phyloP scores from a whole-genome alignment of 352 stramenopile genomes.

The Globisporangium spiculum region DNA sequence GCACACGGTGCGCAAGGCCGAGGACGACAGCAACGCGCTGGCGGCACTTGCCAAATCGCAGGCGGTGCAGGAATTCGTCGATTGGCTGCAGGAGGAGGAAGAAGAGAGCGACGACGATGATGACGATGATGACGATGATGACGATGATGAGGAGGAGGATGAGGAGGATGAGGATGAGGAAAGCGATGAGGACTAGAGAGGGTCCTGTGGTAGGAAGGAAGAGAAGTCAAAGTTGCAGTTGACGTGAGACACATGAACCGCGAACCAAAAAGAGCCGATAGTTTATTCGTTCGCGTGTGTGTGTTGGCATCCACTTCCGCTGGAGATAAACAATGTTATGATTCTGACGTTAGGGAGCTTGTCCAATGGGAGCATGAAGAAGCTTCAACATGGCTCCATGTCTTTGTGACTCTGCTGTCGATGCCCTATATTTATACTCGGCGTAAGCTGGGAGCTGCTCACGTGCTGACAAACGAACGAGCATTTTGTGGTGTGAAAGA shows the following conservation, averaged over 20 bases:
- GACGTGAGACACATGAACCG: not conserved
- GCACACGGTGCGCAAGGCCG: conserved; percentile 56
- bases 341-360: not conserved
- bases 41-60: conserved; percentile 59
- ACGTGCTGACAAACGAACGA: not conserved
- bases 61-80: conserved; percentile 91
- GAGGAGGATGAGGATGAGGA: conserved; percentile 9
- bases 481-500: not conserved
- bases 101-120: conserved; percentile 50
- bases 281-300: not conserved
- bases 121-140: conserved; percentile 31
- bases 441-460: not conserved
- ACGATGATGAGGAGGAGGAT: conserved; percentile 13
- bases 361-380: not conserved
- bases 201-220: not conserved
- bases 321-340: not conserved
- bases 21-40: conserved; percentile 27
- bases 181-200: not conserved
- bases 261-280: not conserved
- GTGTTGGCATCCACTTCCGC: not conserved
- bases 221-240: not conserved
- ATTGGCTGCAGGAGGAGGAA: conserved; percentile 87
- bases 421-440: not conserved
- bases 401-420: not conserved
- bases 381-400: not conserved